Evolutionary conservation across 768 basidiomycete genomes (phyloP), one percentile per base, ranked within the genome.

Genomic region (Naganishia randhawae): DNA sequence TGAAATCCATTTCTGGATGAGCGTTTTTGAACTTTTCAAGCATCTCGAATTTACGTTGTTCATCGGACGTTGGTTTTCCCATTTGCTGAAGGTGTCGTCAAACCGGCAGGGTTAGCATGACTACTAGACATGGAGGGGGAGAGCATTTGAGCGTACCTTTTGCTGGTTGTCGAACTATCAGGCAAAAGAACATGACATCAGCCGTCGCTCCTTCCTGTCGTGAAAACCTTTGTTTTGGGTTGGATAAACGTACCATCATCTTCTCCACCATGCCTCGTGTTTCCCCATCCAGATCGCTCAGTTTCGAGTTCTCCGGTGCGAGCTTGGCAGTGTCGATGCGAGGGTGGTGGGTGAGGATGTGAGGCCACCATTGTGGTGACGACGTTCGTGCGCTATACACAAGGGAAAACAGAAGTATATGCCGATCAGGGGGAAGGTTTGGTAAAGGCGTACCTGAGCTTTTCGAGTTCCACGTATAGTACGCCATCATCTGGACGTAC

Each of bases 201-300:
- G 33, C n/a, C n/a, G n/a, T n/a, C n/a, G n/a, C 37, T 25, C 33
- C 62, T 22, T 19, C 25, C 9, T 29, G 19, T 19, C 22, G 19
- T 53, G 39, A 25, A 19, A 53, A 9, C 11, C 61, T 51, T 14
- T n/a, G n/a, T n/a, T 33, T 22, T 27, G 45, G 31, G 29, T 3
- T 8, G 55, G 11, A 8, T 19, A 8, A 17, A 80, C 89, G 73
- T 82, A 95, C 95, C 95, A 99, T 98, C 96, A 99, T 99, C 84
- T 99, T 99, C 81, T 99, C 96, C 3, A 99, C 96, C 90, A 99
- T 90, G 1, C 90, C 92, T 72, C 96, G 91, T 0, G 95, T 98
- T 78, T 98, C 95, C 13, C 89, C 89, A 75, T 99, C 96, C 25
- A 99, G 85, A 76, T 99, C 96, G 77, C 92, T 90, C 63, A 99